phyloP scores from a whole-genome alignment of 2,329 filamentous ascomycete genomes.

The Chaetomiaceae sp. region DNA sequence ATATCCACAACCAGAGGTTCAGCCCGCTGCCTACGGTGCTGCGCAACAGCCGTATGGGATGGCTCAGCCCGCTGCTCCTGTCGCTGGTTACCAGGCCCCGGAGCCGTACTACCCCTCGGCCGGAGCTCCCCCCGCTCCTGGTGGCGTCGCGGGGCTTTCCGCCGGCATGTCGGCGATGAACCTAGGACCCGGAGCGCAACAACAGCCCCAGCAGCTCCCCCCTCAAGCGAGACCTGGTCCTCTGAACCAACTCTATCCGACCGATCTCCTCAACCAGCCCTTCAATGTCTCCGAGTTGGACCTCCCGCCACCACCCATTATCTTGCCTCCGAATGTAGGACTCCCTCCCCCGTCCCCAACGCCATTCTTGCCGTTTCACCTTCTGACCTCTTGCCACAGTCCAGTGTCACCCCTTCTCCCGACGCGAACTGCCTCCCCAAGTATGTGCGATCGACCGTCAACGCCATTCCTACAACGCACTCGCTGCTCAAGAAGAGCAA shows the following conservation, averaged over 20 bases:
- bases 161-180: conserved; percentile 83
- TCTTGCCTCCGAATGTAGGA: conserved; percentile 88
- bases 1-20: conserved; percentile 50
- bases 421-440: conserved; percentile 87
- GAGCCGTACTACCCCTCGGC: conserved; percentile 60
- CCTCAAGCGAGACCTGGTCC: conserved; percentile 44
- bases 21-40: conserved; percentile 39
- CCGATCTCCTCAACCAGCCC: conserved; percentile 85
- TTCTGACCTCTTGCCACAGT: conserved; percentile 50
- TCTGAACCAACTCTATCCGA: conserved; percentile 86
- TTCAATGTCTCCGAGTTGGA: conserved; percentile 94
- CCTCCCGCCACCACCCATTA: conserved; percentile 81
- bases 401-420: conserved; percentile 85
- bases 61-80: conserved; percentile 38
- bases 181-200: conserved; percentile 61
- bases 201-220: conserved; percentile 49
- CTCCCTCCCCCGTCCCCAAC: conserved; percentile 26
- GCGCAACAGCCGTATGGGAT: conserved; percentile 40
- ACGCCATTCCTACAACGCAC: conserved; percentile 87
- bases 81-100: conserved; percentile 63
- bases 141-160: conserved; percentile 66
- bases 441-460: conserved; percentile 92
- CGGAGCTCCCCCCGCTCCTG: conserved; percentile 34
- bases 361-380: conserved; percentile 13
- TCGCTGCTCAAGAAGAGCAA: conserved; percentile 95